These are phyloP conservation scores for Papiliotrema flavescens DNA, from an alignment of 1,284 basidiomycete species.

Conservation along the genomic window DNA sequence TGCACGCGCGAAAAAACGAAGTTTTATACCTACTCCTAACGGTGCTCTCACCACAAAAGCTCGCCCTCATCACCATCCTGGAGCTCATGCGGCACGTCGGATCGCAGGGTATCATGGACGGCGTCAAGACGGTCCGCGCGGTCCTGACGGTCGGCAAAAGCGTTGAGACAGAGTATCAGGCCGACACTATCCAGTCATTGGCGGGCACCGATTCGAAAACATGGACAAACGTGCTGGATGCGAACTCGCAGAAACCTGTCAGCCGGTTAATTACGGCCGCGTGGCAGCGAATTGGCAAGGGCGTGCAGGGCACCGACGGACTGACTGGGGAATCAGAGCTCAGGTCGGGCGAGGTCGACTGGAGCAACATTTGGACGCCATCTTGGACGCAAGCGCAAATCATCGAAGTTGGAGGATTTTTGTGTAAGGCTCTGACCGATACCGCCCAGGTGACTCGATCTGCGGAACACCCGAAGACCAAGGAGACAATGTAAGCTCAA, in stretches of 20 bases:
- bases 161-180: conserved; percentile 83
- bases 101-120: conserved; percentile 70
- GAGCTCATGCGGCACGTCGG: conserved; percentile 84
- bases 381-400: conserved; percentile 77
- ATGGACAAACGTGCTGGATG: conserved; percentile 36
- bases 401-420: conserved; percentile 74
- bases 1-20: conserved; percentile 19
- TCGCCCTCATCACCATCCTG: conserved; percentile 85
- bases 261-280: conserved; percentile 22
- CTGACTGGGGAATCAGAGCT: conserved; percentile 47
- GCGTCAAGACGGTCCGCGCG: conserved; percentile 87
- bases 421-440: conserved; percentile 80
- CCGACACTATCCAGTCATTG: conserved; percentile 67
- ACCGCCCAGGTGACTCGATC: conserved; percentile 72
- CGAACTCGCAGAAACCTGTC: conserved; percentile 31
- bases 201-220: conserved; percentile 36
- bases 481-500: conserved; percentile 54
- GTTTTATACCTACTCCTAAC: conserved; percentile 58
- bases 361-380: conserved; percentile 65
- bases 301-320: no score
- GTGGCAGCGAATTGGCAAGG: conserved; percentile 49
- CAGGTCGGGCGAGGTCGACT: conserved; percentile 58
- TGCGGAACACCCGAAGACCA: conserved; percentile 57
- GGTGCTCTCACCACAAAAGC: conserved; percentile 69
- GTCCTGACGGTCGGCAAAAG: conserved; percentile 78